phyloP scores from a whole-genome alignment of 78 protist genomes.

The Polysphondylium violaceum region DNA sequence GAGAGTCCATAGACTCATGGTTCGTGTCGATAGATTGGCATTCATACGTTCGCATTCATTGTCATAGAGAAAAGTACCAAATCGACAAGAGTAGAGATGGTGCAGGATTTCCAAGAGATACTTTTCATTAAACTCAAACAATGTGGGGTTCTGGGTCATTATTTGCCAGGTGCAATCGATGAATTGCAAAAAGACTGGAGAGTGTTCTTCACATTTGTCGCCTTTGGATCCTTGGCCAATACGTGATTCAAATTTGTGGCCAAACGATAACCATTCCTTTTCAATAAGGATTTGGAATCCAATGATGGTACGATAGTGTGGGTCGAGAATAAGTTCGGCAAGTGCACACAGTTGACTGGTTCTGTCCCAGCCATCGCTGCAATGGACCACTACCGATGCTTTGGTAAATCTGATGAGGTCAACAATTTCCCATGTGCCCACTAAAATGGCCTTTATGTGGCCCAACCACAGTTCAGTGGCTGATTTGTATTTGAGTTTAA shows the following conservation, averaged over 20 bases:
- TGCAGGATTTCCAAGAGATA: conserved; percentile 60
- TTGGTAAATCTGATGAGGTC: conserved; percentile 21
- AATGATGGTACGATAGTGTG: conserved; percentile 90
- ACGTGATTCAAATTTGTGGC: conserved; percentile 90
- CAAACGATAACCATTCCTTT: conserved; percentile 88
- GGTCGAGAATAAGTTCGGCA: conserved; percentile 88
- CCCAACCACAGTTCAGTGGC: conserved; percentile 52
- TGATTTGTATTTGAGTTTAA: neutral
- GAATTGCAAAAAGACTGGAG: conserved; percentile 96
- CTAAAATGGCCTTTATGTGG: conserved; percentile 63
- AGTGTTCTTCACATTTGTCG: conserved; percentile 40
- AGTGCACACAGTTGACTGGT: conserved; percentile 91
- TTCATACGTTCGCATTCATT: conserved; percentile 35
- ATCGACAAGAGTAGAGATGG: conserved; percentile 66
- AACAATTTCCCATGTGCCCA: conserved; percentile 58
- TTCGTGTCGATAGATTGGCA: neutral
- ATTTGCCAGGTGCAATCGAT: conserved; percentile 94
- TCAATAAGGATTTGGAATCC: conserved; percentile 93
- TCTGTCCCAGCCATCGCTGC: conserved; percentile 98
- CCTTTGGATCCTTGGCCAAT: conserved; percentile 58
- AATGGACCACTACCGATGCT: conserved; percentile 91
- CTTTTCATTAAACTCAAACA: conserved; percentile 64
- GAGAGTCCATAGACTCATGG: conserved; percentile 51
- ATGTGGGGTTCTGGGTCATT: conserved; percentile 19
- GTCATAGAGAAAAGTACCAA: conserved; percentile 83